Percentiles rank a stretch among this genome's conserved stretches.
phyloP scores from a whole-genome alignment of 2,329 filamentous ascomycete genomes.

The Ophiostoma sp. region DNA sequence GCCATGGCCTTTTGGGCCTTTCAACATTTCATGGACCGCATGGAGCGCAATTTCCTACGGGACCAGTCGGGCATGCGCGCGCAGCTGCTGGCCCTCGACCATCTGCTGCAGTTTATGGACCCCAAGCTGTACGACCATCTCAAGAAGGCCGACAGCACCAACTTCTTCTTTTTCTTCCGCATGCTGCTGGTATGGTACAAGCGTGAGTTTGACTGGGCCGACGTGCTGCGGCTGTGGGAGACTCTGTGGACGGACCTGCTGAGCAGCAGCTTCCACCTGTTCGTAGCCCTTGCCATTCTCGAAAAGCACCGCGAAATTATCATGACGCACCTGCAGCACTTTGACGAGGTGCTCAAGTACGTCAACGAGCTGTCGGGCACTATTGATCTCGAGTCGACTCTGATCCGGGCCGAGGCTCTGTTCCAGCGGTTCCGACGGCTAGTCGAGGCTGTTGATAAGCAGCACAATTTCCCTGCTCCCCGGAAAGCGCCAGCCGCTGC shows the following conservation, averaged over 20 bases:
- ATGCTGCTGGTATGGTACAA: constrained; percentile 99
- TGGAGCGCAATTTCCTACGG: constrained; percentile 94
- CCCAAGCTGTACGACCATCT: constrained; percentile 89
- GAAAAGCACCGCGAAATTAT: constrained; percentile 97
- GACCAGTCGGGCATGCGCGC: constrained; percentile 95
- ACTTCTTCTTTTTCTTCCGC: constrained; percentile 99
- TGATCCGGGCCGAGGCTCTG: constrained; percentile 81
- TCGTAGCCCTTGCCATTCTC: constrained; percentile 86
- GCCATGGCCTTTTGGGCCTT: constrained; percentile 97
- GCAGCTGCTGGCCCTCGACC: constrained; percentile 84
- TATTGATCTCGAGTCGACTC: constrained; percentile 81
- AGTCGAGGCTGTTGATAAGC: constrained; percentile 89
- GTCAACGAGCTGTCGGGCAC: constrained; percentile 93
- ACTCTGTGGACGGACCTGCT: constrained; percentile 88
- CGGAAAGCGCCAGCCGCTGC: constrained; percentile 26
- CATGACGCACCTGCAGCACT: constrained; percentile 87
- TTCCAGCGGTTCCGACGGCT: constrained; percentile 84
- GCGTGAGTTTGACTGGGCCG: constrained; percentile 86
- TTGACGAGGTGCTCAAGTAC: constrained; percentile 97
- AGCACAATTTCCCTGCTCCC: constrained; percentile 70
- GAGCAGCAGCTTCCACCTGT: constrained; percentile 87
- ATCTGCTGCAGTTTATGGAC: constrained; percentile 94
- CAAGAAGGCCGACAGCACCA: constrained; percentile 85
- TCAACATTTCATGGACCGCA: constrained; percentile 91
- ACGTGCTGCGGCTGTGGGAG: constrained; percentile 88